These are phyloP conservation scores for Trichosanthes cucumerina DNA, from an alignment of 306 rosid genomes.

Conservation along the genomic window DNA sequence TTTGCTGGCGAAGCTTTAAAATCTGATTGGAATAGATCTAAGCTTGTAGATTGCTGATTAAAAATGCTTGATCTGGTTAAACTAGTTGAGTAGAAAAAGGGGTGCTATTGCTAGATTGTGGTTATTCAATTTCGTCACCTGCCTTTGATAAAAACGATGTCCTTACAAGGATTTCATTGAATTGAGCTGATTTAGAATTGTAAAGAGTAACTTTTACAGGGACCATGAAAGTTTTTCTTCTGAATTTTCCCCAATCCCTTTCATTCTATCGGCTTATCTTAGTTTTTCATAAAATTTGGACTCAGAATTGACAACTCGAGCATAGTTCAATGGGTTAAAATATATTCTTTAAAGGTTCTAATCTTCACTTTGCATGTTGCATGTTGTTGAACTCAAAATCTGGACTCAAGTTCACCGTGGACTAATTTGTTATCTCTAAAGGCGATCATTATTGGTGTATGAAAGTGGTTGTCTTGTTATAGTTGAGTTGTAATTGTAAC, in stretches of 20 bases:
- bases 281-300: not conserved
- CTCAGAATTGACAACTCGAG: too few species aligned
- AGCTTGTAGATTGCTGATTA: not conserved
- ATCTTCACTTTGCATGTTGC: too few species aligned
- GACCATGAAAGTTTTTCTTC: not conserved
- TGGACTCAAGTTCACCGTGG: not conserved
- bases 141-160: not conserved
- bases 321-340: too few species aligned
- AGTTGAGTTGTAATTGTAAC: not conserved
- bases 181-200: not conserved
- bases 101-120: not conserved
- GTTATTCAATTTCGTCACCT: not conserved
- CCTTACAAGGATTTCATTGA: not conserved
- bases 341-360: too few species aligned
- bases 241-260: not conserved
- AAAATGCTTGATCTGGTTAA: not conserved
- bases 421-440: not conserved
- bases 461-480: not conserved
- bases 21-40: not conserved
- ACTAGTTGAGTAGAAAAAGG: not conserved
- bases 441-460: not conserved
- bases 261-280: not conserved
- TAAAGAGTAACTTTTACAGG: not conserved
- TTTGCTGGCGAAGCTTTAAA: not conserved
- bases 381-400: too few species aligned